Base-by-base conservation (phyloP, 2,329 filamentous ascomycete species). In the Kalmusia sp. region DNA sequence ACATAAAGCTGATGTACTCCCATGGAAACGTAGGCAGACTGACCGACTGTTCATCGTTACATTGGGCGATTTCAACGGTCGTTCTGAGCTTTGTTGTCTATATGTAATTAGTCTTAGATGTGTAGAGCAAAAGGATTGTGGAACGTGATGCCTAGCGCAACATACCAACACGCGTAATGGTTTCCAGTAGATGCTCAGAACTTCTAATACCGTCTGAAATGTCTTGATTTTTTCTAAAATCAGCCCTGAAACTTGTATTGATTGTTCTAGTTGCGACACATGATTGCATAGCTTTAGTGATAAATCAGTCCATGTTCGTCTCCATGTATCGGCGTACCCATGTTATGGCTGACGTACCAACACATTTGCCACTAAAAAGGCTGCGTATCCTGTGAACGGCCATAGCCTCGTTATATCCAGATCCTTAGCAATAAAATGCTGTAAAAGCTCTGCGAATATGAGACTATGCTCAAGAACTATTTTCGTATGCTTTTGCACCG, bases 371-470 rank as follows among this genome's bases (percentile, higher is more conserved):
- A 24, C 41, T 27, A 45, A 8, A 4, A 45, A 45, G 12, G 30
- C 41, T 4, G 28, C 28, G 19, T 45, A 45, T 4, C 41, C 41
- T n/a, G 41, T 24, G 17, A 45, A 21, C 9, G 28, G 41, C 41
- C 41, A 45, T 14, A 45, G 6, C 17, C 41, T 45, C 9, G 41
- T 45, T 12, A 45, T 34, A 24, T 45, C 41, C 17, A 33, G 17
- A 15, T 33, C 22, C 8, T n/a, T 33, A 4, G 17, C 17, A 2
- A 45, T 22, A 14, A 45, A 8, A 19, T 45, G 28, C 11, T 34
- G 8, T 24, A 45, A 15, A 11, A 45, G 17, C 19, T 6, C 28
- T 3, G 28, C 24, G 41, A 45, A 45, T 31, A 1, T 15, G 7
- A 45, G 9, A 8, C 28, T 19, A 9, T 45, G 27, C n/a, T 24